A percentile compares a stretch with the other conserved stretches of the same genome.
phyloP scores from a whole-genome alignment of 495 filamentous ascomycete species.

The Evernia prunastri region DNA sequence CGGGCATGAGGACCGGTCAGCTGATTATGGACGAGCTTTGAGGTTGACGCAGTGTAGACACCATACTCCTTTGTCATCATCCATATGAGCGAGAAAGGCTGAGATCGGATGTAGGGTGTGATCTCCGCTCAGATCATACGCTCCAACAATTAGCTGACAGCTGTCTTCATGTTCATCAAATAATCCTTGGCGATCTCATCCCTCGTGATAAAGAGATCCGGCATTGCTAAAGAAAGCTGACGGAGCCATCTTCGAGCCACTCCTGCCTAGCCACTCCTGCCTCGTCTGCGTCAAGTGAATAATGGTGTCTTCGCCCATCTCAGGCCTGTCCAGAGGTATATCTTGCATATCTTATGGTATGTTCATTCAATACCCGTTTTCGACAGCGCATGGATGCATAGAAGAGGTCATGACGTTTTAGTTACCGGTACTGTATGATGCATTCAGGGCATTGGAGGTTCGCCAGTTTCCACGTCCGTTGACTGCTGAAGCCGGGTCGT shows the following conservation, averaged over 20 bases:
- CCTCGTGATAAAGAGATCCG: constrained; percentile 40
- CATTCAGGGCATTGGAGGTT: constrained; percentile 45
- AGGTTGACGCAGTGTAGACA: no score
- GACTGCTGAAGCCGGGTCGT: constrained; percentile 32
- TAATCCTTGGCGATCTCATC: constrained; percentile 39
- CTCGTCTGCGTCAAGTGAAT: constrained; percentile 43
- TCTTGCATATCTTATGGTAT: not conserved
- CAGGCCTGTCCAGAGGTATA: constrained; percentile 31
- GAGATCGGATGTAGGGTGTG: no score
- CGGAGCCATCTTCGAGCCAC: constrained; percentile 49
- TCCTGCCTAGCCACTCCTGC: constrained; percentile 46
- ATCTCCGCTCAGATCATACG: no score
- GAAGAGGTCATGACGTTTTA: constrained; percentile 42
- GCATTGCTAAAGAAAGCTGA: constrained; percentile 44
- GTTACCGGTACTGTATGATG: no score
- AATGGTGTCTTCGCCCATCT: constrained; percentile 43
- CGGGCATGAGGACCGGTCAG: no score
- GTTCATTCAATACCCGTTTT: constrained; percentile 36
- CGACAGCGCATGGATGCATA: constrained; percentile 47
- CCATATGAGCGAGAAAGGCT: no score
- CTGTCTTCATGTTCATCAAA: constrained; percentile 37
- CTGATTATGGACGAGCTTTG: no score
- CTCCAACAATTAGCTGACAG: not conserved
- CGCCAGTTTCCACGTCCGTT: constrained; percentile 45
- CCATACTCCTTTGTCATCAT: no score